These are phyloP conservation scores for Kandelia obovata DNA, from an alignment of 345 rosid genomes.

Conservation along the genomic window DNA sequence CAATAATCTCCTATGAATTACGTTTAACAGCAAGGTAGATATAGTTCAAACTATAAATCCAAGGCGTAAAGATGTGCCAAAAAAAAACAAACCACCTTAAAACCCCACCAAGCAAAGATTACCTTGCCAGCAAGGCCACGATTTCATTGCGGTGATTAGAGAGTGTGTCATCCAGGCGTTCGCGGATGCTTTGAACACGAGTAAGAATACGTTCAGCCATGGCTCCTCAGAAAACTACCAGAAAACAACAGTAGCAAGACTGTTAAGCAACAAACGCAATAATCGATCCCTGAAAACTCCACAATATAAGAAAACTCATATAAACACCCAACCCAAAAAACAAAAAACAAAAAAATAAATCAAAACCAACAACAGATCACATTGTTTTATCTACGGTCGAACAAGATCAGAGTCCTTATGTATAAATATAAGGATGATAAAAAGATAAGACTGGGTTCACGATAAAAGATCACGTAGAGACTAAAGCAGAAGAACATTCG, in stretches of 20 bases:
- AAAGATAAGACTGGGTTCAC: neutral
- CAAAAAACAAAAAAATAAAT: constrained; percentile 12
- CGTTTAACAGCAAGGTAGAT: too few species aligned
- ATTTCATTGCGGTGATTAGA: constrained; percentile 58
- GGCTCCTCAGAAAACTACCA: constrained; percentile 19
- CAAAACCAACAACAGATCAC: constrained; percentile 14
- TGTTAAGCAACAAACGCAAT: neutral
- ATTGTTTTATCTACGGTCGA: constrained; percentile 10
- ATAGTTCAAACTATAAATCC: too few species aligned
- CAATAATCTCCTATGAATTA: neutral
- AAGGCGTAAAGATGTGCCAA: too few species aligned
- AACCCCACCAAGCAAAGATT: neutral
- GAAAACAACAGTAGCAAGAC: constrained; percentile 7
- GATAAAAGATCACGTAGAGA: neutral
- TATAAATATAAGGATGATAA: too few species aligned
- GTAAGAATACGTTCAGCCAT: constrained; percentile 55
- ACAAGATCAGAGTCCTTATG: too few species aligned
- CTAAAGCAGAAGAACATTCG: neutral
- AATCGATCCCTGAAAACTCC: neutral
- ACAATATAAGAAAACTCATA: neutral
- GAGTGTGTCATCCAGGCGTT: constrained; percentile 76
- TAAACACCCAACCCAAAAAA: constrained; percentile 8
- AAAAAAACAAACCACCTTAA: too few species aligned
- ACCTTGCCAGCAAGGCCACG: constrained; percentile 72
- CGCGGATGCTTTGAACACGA: constrained; percentile 64